A percentile compares a stretch with the other conserved stretches of the same genome.
Conservation (phyloP, 1,284 basidiomycete genomes). For the Ustilago nuda region DNA sequence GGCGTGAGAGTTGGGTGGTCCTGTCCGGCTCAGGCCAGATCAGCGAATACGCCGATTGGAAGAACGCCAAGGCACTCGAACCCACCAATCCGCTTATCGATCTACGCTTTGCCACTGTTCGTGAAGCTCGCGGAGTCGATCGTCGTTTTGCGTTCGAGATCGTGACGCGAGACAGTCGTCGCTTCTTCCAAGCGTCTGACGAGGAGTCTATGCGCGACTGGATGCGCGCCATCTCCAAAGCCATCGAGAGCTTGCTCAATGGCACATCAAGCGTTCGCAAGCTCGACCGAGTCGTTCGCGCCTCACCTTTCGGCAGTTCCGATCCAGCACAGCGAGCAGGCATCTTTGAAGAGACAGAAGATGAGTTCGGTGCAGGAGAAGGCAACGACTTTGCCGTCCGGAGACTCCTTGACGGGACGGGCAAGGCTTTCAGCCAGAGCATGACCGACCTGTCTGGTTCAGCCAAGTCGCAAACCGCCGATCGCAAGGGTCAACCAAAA, state of each 20-base stretch:
- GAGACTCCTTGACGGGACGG: slow-evolving; percentile 22
- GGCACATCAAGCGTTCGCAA: slow-evolving; percentile 67
- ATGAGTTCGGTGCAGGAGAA: slow-evolving; percentile 19
- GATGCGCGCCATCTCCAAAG: slow-evolving; percentile 72
- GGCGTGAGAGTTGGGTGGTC: slow-evolving; percentile 62
- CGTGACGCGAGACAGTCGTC: slow-evolving; percentile 71
- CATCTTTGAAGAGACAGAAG: slow-evolving; percentile 18
- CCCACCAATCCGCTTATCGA: slow-evolving; percentile 60
- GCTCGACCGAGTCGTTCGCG: slow-evolving; percentile 53
- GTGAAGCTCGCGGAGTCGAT: slow-evolving; percentile 61
- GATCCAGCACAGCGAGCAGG: slow-evolving; percentile 23
- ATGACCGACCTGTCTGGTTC: slow-evolving; percentile 54
- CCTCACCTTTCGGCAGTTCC: slow-evolving; percentile 27
- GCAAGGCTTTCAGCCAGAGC: slow-evolving; percentile 53
- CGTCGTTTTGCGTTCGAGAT: slow-evolving; percentile 72
- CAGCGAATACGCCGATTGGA: slow-evolving; percentile 61
- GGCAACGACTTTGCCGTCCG: slow-evolving; percentile 48
- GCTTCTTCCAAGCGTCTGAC: slow-evolving; percentile 72
- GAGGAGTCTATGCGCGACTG: slow-evolving; percentile 72
- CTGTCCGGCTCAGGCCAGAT: slow-evolving; percentile 60
- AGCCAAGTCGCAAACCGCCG: slow-evolving; percentile 20
- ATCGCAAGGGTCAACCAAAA: slow-evolving; percentile 17
- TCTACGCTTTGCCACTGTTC: slow-evolving; percentile 65
- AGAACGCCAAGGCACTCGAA: slow-evolving; percentile 54
- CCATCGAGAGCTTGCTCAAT: slow-evolving; percentile 73